Percentiles rank a stretch among this genome's conserved stretches.
Evolutionary conservation across 2,329 filamentous ascomycete genomes (phyloP).

Genomic region (Penicillium nordicum): DNA sequence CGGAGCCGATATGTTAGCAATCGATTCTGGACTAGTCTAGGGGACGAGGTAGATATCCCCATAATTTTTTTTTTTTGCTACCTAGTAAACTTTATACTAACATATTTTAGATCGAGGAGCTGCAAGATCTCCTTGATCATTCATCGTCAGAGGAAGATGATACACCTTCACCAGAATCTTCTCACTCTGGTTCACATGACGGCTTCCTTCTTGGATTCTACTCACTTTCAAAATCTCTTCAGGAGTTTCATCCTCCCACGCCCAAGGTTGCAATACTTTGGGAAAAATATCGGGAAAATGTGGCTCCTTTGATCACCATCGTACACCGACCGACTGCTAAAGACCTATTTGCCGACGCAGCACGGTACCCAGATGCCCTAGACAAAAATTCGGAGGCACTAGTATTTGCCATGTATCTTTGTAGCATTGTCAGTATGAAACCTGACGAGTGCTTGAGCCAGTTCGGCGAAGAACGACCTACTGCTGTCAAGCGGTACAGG

Average conservation of each 20-base stretch:
- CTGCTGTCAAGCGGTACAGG: conserved; percentile 54
- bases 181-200: conserved; percentile 48
- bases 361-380: conserved; percentile 49
- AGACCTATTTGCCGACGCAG: conserved; percentile 50
- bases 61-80: neutral
- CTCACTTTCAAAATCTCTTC: conserved; percentile 55
- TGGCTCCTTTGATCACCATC: conserved; percentile 60
- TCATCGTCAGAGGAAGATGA: conserved; percentile 57
- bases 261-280: conserved; percentile 53
- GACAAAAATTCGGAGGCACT: conserved; percentile 55
- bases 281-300: conserved; percentile 59
- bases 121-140: conserved; percentile 59
- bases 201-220: conserved; percentile 61
- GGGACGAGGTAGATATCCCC: conserved; percentile 51
- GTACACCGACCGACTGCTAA: conserved; percentile 56
- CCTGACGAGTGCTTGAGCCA: conserved; percentile 41
- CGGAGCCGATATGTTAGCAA: conserved; percentile 61
- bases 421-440: conserved; percentile 46
- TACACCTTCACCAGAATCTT: conserved; percentile 45
- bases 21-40: conserved; percentile 59
- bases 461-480: conserved; percentile 52
- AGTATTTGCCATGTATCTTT: conserved; percentile 62
- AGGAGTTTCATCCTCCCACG: conserved; percentile 53
- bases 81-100: conserved; percentile 6
- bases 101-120: conserved; percentile 53